phyloP scores from a whole-genome alignment of 192 early-diverging fungal species.

The Allomyces javanicus region DNA sequence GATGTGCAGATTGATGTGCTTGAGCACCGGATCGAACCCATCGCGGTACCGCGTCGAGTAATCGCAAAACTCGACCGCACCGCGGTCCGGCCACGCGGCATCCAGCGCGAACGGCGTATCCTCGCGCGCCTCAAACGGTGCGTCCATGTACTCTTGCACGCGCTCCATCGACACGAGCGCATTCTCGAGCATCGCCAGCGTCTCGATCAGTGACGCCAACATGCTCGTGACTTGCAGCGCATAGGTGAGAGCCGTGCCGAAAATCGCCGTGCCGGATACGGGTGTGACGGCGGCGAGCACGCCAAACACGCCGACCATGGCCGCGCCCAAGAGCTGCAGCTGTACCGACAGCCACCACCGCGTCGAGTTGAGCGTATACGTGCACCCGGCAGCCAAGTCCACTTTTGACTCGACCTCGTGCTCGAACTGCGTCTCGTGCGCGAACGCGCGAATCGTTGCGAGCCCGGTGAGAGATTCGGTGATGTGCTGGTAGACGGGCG shows the following conservation, averaged over 20 bases:
- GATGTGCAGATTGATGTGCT: constrained; percentile 12
- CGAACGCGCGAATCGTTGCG: too few relatives aligned
- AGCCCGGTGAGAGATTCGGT: too few relatives aligned
- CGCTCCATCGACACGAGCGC: constrained; percentile 62
- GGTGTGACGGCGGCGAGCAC: constrained; percentile 25
- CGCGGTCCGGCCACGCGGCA: constrained; percentile 40
- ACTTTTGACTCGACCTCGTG: too few relatives aligned
- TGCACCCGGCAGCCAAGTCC: too few relatives aligned
- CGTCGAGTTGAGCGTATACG: not conserved
- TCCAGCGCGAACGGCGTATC: constrained; percentile 29
- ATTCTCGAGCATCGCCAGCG: constrained; percentile 29
- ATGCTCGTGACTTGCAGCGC: constrained; percentile 46
- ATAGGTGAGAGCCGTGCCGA: constrained; percentile 40
- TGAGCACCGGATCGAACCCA: constrained; percentile 44
- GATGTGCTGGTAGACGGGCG: too few relatives aligned
- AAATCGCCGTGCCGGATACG: constrained; percentile 15
- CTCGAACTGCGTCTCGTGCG: too few relatives aligned
- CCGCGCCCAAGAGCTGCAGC: constrained; percentile 34
- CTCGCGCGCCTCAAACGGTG: constrained; percentile 61
- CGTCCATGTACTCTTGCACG: constrained; percentile 53
- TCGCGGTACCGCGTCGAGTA: constrained; percentile 57
- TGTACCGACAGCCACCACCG: constrained; percentile 38
- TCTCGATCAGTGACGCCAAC: constrained; percentile 40
- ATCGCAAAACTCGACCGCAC: constrained; percentile 43
- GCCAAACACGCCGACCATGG: constrained; percentile 42